Percentiles rank a stretch among this genome's conserved stretches.
phyloP scores from a whole-genome alignment of 1,139 yeast species.

The Scheffersomyces titani region DNA sequence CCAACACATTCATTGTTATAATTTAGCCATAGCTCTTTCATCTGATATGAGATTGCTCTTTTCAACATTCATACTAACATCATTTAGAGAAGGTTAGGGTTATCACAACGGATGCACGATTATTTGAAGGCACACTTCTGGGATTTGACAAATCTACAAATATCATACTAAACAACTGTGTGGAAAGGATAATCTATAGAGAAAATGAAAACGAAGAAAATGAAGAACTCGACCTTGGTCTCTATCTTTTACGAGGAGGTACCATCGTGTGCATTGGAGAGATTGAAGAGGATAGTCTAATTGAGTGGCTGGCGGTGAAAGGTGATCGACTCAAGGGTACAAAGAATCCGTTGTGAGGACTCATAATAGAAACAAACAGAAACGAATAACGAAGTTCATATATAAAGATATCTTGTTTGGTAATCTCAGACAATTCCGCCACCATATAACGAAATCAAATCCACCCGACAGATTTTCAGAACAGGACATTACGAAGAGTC shows the following conservation, averaged over 20 bases:
- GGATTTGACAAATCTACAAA: constrained; percentile 86
- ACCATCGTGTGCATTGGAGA: constrained; percentile 77
- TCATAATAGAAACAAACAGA: not conserved
- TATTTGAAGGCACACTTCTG: constrained; percentile 68
- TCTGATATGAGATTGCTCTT: too few species aligned
- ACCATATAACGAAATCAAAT: not conserved
- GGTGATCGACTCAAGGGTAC: constrained; percentile 41
- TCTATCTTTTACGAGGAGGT: constrained; percentile 78
- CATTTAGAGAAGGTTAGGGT: constrained; percentile 59
- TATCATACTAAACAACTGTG: constrained; percentile 60
- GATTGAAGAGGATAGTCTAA: constrained; percentile 54
- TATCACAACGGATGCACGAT: constrained; percentile 81
- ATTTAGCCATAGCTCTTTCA: too few species aligned
- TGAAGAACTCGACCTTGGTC: constrained; percentile 55
- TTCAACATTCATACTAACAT: constrained; percentile 26
- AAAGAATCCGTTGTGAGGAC: constrained; percentile 37
- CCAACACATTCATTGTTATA: too few species aligned
- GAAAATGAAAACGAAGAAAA: constrained; percentile 51
- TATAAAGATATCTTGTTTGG: not conserved
- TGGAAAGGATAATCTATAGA: constrained; percentile 49
- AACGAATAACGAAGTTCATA: not conserved
- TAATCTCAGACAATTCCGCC: not conserved
- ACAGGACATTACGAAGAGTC: not conserved
- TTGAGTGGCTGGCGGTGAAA: constrained; percentile 60
- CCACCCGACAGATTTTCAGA: not conserved